Conservation (phyloP, 2,329 filamentous ascomycete genomes). For the Ilyonectria robusta region DNA sequence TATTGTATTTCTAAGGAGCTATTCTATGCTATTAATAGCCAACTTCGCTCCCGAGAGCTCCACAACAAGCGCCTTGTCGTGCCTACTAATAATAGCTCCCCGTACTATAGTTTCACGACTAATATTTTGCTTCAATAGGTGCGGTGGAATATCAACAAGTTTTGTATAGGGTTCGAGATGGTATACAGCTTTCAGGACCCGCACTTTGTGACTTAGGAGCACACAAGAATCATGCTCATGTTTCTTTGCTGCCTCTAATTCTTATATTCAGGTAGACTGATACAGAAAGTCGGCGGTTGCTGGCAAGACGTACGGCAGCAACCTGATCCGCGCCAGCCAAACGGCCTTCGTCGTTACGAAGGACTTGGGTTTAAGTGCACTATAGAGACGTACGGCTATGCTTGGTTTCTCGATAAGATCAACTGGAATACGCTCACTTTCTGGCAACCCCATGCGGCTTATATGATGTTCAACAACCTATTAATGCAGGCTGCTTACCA, state of each 20-base stretch:
- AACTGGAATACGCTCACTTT: slow-evolving; percentile 13
- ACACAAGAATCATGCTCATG: slow-evolving; percentile 16
- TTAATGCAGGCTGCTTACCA: slow-evolving; percentile 6
- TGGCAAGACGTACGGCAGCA: neutral
- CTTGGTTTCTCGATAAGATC: slow-evolving; percentile 20
- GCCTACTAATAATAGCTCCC: neutral
- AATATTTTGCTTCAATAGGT: neutral
- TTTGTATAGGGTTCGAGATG: slow-evolving; percentile 5
- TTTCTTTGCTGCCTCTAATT: slow-evolving; percentile 8
- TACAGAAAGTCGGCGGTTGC: slow-evolving; percentile 1
- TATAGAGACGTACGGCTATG: slow-evolving; percentile 10
- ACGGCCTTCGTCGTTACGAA: neutral
- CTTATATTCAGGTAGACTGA: neutral
- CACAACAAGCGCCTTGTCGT: neutral
- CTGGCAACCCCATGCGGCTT: neutral
- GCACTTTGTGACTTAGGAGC: slow-evolving; percentile 10
- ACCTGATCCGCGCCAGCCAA: neutral
- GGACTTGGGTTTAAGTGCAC: slow-evolving; percentile 4
- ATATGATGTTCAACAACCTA: slow-evolving; percentile 19
- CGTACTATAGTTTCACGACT: slow-evolving; percentile 2
- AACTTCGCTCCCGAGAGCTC: neutral
- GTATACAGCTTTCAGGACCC: slow-evolving; percentile 13
- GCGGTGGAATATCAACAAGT: slow-evolving; percentile 10
- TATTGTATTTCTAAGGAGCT: slow-evolving; percentile 4
- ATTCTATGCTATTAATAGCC: neutral